Evolutionary conservation across 1,284 basidiomycete species (phyloP).

Genomic region (Cerrena zonata): DNA sequence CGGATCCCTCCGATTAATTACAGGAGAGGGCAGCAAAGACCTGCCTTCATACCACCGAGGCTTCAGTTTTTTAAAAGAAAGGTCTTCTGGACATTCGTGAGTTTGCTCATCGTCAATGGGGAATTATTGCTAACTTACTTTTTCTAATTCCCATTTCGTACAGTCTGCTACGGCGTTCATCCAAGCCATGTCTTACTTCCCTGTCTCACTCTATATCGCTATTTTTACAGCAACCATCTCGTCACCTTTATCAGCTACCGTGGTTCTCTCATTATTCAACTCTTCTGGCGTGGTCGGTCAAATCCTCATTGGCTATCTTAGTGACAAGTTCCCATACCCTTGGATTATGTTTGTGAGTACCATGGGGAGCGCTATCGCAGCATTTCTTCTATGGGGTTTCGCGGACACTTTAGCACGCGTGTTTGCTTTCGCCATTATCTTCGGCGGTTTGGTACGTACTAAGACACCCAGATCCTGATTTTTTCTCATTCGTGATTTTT

Average conservation of each 20-base stretch:
- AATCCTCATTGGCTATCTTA: slow-evolving; percentile 22
- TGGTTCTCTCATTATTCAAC: slow-evolving; percentile 26
- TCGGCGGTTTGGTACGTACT: slow-evolving; percentile 22
- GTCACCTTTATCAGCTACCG: slow-evolving; percentile 19
- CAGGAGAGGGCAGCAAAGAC: neutral
- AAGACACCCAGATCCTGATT: too few species aligned
- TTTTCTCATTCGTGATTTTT: too few species aligned
- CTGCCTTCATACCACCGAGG: slow-evolving; percentile 9
- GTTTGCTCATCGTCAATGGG: slow-evolving; percentile 9
- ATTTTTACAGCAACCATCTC: slow-evolving; percentile 22
- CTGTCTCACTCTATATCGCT: slow-evolving; percentile 26
- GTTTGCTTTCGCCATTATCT: slow-evolving; percentile 23
- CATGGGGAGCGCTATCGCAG: slow-evolving; percentile 21
- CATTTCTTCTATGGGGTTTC: slow-evolving; percentile 27
- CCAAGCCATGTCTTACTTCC: slow-evolving; percentile 26
- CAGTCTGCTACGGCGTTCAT: slow-evolving; percentile 19
- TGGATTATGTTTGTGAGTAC: slow-evolving; percentile 24
- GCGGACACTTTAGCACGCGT: slow-evolving; percentile 21
- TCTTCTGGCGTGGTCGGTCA: slow-evolving; percentile 22
- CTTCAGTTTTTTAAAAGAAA: slow-evolving; percentile 17
- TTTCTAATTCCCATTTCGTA: neutral
- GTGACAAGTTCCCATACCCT: slow-evolving; percentile 23
- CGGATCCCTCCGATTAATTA: slow-evolving; percentile 4
- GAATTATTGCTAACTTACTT: slow-evolving; percentile 14
- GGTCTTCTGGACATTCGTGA: slow-evolving; percentile 21